A percentile compares a stretch with the other conserved stretches of the same genome.
Evolutionary conservation across 2,329 filamentous ascomycete genomes (phyloP).

Genomic region (Aspergillus arachidicola): DNA sequence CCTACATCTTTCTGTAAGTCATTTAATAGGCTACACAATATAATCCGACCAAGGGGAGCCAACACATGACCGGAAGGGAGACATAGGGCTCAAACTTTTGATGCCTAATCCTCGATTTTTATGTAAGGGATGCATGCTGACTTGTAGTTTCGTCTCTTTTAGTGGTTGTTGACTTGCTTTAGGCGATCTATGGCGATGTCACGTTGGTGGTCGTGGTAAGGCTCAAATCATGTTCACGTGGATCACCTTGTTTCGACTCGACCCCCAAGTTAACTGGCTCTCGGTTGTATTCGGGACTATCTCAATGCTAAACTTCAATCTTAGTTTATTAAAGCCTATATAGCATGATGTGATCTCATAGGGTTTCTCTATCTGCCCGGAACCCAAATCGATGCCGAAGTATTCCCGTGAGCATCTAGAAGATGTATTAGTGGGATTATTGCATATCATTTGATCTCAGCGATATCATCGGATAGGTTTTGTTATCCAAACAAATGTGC

Average conservation of each 20-base stretch:
- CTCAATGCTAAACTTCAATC: background rate
- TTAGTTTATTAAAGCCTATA: background rate
- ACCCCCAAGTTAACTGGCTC: background rate
- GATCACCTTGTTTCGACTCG: background rate
- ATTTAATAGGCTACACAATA: background rate
- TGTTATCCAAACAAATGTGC: background rate
- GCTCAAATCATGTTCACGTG: background rate
- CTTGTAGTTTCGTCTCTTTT: background rate
- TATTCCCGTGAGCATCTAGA: background rate
- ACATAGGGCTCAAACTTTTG: background rate
- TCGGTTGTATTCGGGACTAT: background rate
- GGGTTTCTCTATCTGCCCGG: background rate
- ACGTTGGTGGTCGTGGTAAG: background rate
- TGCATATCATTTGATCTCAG: background rate
- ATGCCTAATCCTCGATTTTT: background rate
- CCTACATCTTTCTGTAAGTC: background rate
- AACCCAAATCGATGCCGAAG: background rate
- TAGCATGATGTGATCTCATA: background rate
- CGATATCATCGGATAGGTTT: background rate
- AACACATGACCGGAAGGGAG: background rate
- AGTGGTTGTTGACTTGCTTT: background rate
- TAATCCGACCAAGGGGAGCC: background rate
- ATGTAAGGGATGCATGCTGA: background rate
- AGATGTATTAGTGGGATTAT: too few species aligned
- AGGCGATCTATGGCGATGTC: background rate